These are phyloP conservation scores for Alternaria metachromatica DNA, from an alignment of 2,329 filamentous ascomycete species.

Conservation along the genomic window DNA sequence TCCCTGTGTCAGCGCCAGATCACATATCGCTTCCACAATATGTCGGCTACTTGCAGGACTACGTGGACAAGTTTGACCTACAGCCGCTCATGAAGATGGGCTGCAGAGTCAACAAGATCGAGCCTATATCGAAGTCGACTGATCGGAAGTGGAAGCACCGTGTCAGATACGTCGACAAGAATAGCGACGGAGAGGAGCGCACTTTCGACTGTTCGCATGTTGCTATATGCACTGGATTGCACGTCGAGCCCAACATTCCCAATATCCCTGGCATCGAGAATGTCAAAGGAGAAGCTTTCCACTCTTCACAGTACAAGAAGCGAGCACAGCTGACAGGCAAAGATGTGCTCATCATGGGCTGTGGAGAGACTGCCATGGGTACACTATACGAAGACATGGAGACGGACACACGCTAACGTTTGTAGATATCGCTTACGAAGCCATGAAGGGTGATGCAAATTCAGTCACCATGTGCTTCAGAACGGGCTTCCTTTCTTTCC, in stretches of 20 bases:
- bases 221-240: conserved; percentile 40
- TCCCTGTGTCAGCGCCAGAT: conserved; percentile 49
- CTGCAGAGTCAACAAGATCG: conserved; percentile 32
- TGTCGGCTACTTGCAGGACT: conserved; percentile 38
- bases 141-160: conserved; percentile 35
- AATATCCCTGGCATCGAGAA: conserved; percentile 38
- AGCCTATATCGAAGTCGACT: conserved; percentile 23
- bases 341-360: conserved; percentile 40
- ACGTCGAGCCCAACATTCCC: conserved; percentile 41
- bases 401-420: conserved; percentile 3
- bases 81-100: conserved; percentile 32
- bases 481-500: conserved; percentile 42
- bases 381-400: not conserved
- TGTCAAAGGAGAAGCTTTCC: conserved; percentile 33
- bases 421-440: conserved; percentile 40
- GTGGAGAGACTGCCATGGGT: conserved; percentile 46
- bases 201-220: conserved; percentile 39
- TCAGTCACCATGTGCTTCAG: conserved; percentile 44
- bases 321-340: conserved; percentile 34
- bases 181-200: conserved; percentile 18
- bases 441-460: conserved; percentile 41
- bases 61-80: conserved; percentile 36
- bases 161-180: conserved; percentile 32
- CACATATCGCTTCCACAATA: conserved; percentile 43
- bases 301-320: conserved; percentile 40